Conservation (phyloP, 2,329 filamentous ascomycete genomes). For the Ceratocystis alfenasii region DNA sequence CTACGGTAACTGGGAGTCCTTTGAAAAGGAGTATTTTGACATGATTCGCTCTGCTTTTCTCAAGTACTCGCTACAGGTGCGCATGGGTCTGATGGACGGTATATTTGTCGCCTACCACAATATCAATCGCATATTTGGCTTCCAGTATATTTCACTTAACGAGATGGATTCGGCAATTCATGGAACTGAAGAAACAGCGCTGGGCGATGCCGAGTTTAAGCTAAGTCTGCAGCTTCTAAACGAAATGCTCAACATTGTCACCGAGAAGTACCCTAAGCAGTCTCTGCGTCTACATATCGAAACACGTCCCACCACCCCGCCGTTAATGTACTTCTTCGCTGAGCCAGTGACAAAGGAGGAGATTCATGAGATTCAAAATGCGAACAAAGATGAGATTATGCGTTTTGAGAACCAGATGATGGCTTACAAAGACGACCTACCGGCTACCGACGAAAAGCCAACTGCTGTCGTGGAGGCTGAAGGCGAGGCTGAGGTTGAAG, state of each 20-base stretch:
- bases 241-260: constrained; percentile 63
- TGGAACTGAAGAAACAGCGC: constrained; percentile 49
- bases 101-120: constrained; percentile 98
- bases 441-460: constrained; percentile 22
- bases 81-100: constrained; percentile 96
- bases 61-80: constrained; percentile 92
- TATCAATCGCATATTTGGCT: constrained; percentile 87
- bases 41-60: constrained; percentile 91
- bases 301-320: constrained; percentile 46
- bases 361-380: constrained; percentile 61
- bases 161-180: constrained; percentile 93
- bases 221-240: constrained; percentile 70
- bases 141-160: constrained; percentile 76
- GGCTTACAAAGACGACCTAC: constrained; percentile 33
- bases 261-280: constrained; percentile 58
- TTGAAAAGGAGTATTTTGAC: constrained; percentile 89
- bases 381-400: constrained; percentile 51
- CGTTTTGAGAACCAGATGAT: constrained; percentile 55
- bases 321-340: constrained; percentile 80
- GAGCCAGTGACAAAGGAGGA: constrained; percentile 66
- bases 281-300: constrained; percentile 76
- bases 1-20: constrained; percentile 76
- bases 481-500: constrained; percentile 23
- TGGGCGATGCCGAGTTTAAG: constrained; percentile 80
- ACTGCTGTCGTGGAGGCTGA: neutral